Conservation (phyloP, 495 filamentous ascomycete genomes). For the Xylaria cubensis region DNA sequence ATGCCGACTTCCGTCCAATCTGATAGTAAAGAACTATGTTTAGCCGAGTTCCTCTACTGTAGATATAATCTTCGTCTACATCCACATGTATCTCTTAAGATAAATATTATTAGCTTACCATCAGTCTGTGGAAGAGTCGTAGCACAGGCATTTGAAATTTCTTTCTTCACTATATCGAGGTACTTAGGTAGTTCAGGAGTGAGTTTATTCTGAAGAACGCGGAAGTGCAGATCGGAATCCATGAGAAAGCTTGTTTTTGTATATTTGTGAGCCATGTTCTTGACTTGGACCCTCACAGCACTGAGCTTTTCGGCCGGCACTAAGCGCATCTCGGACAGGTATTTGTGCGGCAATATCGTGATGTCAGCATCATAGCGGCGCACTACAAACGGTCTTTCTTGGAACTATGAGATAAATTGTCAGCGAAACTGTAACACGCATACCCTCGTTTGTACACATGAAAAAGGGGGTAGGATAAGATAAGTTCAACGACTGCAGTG, state of each 20-base stretch:
- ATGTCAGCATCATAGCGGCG: background rate
- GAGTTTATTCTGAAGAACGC: background rate
- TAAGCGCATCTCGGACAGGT: background rate
- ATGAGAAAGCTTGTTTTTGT: background rate
- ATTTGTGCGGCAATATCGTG: background rate
- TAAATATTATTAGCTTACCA: background rate
- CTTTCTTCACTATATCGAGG: background rate
- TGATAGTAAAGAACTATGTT: background rate
- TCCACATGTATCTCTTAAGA: background rate
- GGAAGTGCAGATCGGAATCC: background rate
- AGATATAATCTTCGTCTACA: background rate
- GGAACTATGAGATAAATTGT: background rate
- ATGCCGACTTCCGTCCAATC: constrained; percentile 22
- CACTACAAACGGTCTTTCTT: constrained; percentile 1
- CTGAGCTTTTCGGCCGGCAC: constrained; percentile 5
- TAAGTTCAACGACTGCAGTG: background rate
- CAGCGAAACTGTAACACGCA: background rate
- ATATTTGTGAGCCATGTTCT: constrained; percentile 10
- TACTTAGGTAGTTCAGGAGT: constrained; percentile 1
- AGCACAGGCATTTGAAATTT: background rate
- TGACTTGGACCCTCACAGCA: background rate
- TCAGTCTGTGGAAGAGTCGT: background rate
- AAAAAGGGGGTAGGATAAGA: background rate
- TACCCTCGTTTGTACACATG: background rate
- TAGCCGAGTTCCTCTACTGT: background rate